Evolutionary conservation across 1,139 yeast genomes (phyloP).

Genomic region (Blastobotrys capitulatus): DNA sequence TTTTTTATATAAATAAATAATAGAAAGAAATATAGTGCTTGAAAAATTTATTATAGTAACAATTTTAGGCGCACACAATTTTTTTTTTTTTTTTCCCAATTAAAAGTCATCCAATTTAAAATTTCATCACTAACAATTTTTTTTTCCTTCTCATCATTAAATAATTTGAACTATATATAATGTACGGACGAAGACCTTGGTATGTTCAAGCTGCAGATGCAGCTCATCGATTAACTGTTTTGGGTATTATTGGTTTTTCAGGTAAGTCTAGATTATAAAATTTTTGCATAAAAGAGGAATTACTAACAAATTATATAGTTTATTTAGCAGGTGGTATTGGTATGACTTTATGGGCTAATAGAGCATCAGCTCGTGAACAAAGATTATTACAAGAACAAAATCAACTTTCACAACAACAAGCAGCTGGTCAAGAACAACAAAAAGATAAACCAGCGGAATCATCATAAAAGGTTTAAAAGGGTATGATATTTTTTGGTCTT

Average conservation of each 20-base stretch:
- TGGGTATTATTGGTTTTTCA: conserved; percentile 70
- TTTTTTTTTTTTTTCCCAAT: neutral
- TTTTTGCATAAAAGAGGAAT: neutral
- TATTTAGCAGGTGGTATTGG: conserved; percentile 56
- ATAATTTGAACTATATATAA: conserved; percentile 15
- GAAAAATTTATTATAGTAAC: no score
- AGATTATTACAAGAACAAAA: conserved; percentile 3
- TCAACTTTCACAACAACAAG: conserved; percentile 4
- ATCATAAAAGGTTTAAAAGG: conserved; percentile 1
- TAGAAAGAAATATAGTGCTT: no score
- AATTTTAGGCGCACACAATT: no score
- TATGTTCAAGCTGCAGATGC: conserved; percentile 72
- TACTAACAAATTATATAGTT: conserved; percentile 22
- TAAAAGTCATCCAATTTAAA: neutral
- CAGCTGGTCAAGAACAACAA: conserved; percentile 1
- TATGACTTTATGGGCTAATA: conserved; percentile 55
- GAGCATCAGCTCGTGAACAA: conserved; percentile 20
- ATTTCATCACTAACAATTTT: neutral
- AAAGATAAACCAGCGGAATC: neutral
- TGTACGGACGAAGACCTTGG: conserved; percentile 56
- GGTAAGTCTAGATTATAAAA: conserved; percentile 28
- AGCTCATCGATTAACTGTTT: conserved; percentile 26
- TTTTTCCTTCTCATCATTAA: neutral
- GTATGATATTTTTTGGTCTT: neutral
- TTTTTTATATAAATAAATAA: no score